phyloP scores from a whole-genome alignment of 208 protist species.

The Strigomonas culicis region DNA sequence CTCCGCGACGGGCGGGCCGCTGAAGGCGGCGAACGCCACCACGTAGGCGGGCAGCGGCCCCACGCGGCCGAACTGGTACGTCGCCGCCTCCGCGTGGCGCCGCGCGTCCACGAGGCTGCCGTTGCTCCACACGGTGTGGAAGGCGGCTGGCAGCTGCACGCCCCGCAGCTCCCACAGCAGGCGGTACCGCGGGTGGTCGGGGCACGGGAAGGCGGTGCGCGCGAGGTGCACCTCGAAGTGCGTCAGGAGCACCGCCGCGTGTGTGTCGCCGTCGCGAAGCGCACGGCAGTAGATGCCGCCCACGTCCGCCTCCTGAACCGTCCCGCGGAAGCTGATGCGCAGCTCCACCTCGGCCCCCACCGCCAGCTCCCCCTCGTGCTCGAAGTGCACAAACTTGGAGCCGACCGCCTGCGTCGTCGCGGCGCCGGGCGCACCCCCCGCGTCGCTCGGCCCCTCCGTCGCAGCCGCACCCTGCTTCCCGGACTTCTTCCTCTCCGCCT shows the following conservation, averaged over 20 bases:
- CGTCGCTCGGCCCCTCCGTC: not conserved
- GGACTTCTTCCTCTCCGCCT: not conserved
- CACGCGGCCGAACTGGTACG: slow-evolving; percentile 33
- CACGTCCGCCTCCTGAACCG: slow-evolving; percentile 39
- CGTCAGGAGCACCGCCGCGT: slow-evolving; percentile 41
- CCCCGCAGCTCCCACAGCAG: slow-evolving; percentile 51
- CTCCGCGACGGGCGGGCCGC: not conserved
- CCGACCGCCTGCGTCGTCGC: slow-evolving; percentile 15
- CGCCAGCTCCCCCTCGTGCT: slow-evolving; percentile 26
- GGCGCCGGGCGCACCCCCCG: slow-evolving; percentile 3
- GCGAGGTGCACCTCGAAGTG: slow-evolving; percentile 83
- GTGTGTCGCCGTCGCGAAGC: not conserved
- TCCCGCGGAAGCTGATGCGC: slow-evolving; percentile 37
- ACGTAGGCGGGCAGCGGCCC: slow-evolving; percentile 72
- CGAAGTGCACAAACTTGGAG: slow-evolving; percentile 57
- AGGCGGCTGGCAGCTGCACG: slow-evolving; percentile 40
- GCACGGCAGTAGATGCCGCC: slow-evolving; percentile 53
- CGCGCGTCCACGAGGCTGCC: slow-evolving; percentile 21
- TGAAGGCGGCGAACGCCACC: slow-evolving; percentile 49
- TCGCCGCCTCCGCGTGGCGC: slow-evolving; percentile 11
- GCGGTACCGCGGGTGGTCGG: slow-evolving; percentile 71
- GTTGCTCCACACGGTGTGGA: slow-evolving; percentile 39
- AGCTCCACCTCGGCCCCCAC: slow-evolving; percentile 43
- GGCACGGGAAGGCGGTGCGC: slow-evolving; percentile 77
- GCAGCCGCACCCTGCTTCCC: not conserved